phyloP scores from a whole-genome alignment of 768 basidiomycete species.

The Tricholoma sp. region DNA sequence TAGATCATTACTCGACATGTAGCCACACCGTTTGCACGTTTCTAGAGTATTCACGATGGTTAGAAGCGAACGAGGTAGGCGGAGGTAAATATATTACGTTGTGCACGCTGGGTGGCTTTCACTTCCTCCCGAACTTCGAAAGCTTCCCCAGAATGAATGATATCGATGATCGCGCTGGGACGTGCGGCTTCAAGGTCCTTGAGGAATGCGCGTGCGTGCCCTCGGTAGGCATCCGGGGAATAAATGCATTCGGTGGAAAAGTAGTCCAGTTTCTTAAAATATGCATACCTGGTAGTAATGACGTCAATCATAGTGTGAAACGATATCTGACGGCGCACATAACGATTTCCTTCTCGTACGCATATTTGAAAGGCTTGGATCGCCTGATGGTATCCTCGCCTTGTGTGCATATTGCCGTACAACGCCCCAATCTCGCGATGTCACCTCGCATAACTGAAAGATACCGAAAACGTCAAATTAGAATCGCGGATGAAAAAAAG shows the following conservation, averaged over 20 bases:
- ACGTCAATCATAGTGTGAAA: background rate
- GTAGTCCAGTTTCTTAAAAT: conserved; percentile 98
- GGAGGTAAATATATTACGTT: conserved; percentile 53
- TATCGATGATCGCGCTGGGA: conserved; percentile 95
- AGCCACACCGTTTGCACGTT: conserved; percentile 88
- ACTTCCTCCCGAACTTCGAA: conserved; percentile 84
- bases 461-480: conserved; percentile 1
- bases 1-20: conserved; percentile 95
- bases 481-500: background rate
- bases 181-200: conserved; percentile 94
- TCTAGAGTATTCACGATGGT: conserved; percentile 40
- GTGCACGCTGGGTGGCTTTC: conserved; percentile 75
- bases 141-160: conserved; percentile 93
- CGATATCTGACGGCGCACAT: conserved; percentile 54
- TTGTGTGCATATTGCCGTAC: conserved; percentile 92
- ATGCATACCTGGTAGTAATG: conserved; percentile 73
- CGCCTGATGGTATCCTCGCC: conserved; percentile 96
- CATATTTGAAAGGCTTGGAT: conserved; percentile 99
- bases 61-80: conserved; percentile 2
- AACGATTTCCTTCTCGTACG: conserved; percentile 99
- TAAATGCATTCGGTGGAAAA: conserved; percentile 99
- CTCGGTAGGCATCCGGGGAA: conserved; percentile 97
- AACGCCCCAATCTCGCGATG: conserved; percentile 88
- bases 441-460: conserved; percentile 94
- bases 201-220: conserved; percentile 89